phyloP scores from a whole-genome alignment of 768 basidiomycete genomes.

The Podaxis sp. region DNA sequence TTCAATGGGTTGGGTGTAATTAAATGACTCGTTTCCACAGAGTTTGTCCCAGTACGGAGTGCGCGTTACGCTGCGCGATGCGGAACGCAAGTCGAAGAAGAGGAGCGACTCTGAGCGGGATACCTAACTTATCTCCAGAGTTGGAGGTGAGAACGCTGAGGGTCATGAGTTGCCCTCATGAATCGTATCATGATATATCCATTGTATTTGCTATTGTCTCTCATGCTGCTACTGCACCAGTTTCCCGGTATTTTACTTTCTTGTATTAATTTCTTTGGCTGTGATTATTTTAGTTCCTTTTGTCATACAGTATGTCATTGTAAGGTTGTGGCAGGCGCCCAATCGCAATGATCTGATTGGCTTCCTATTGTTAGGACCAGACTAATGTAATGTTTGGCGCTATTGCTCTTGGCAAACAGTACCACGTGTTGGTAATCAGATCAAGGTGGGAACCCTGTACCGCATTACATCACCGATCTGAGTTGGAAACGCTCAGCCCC shows the following conservation, averaged over 20 bases:
- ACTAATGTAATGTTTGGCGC: slow-evolving; percentile 6
- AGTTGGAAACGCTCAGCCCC: background rate
- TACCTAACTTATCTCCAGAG: background rate
- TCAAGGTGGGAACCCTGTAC: background rate
- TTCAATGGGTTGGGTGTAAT: background rate
- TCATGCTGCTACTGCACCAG: background rate
- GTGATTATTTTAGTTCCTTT: background rate
- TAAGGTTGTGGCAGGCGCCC: background rate
- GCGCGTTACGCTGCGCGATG: slow-evolving; percentile 39
- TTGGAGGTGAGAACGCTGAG: background rate
- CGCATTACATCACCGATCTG: background rate
- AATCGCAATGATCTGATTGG: slow-evolving; percentile 14
- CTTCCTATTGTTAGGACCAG: slow-evolving; percentile 5
- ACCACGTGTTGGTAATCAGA: slow-evolving; percentile 13
- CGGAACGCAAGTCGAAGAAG: slow-evolving; percentile 38
- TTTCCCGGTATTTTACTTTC: background rate
- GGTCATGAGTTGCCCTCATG: background rate
- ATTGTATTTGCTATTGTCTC: background rate
- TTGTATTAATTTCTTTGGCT: background rate
- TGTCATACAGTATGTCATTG: background rate
- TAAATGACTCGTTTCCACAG: slow-evolving; percentile 17
- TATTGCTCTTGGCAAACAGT: slow-evolving; percentile 4
- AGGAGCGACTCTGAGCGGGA: slow-evolving; percentile 17
- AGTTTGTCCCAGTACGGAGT: slow-evolving; percentile 37
- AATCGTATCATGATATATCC: background rate